Conservation (phyloP, 805 yeast genomes). For the Monosporozyma unispora region DNA sequence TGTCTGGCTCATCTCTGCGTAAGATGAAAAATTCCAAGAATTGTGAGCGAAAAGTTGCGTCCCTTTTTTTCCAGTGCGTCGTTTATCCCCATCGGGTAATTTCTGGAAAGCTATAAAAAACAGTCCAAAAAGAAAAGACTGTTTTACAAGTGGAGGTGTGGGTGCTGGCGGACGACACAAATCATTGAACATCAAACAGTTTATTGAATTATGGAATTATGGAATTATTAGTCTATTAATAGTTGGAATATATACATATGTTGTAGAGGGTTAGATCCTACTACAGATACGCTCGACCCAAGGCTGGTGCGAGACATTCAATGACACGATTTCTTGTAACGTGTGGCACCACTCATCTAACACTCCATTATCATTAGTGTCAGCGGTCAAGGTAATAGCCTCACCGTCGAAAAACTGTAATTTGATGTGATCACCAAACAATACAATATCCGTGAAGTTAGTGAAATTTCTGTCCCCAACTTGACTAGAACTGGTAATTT, state of each 20-base stretch:
- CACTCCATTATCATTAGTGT: constrained; percentile 47
- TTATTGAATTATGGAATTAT: too few species aligned
- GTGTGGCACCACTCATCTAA: constrained; percentile 49
- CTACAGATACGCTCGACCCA: constrained; percentile 41
- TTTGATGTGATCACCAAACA: constrained; percentile 66
- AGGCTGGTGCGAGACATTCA: constrained; percentile 50
- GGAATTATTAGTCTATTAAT: too few species aligned
- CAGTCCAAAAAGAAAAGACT: too few species aligned
- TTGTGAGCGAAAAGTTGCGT: constrained; percentile 1
- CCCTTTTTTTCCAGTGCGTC: not conserved
- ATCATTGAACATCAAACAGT: too few species aligned
- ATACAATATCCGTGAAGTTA: constrained; percentile 40
- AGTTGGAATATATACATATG: too few species aligned
- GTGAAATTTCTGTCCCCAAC: constrained; percentile 50
- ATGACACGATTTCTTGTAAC: constrained; percentile 46
- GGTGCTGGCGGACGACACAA: too few species aligned
- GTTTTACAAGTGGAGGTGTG: too few species aligned
- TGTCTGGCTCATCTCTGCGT: too few species aligned
- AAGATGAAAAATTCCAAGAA: too few species aligned
- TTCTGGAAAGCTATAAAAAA: too few species aligned
- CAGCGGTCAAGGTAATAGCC: constrained; percentile 74
- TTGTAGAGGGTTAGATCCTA: too few species aligned
- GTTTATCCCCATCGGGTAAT: not conserved
- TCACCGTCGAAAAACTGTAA: constrained; percentile 73
- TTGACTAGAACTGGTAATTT: constrained; percentile 29